Base-by-base conservation (phyloP, 176 grass and related monocot genomes). In the Aechmea fasciata region DNA sequence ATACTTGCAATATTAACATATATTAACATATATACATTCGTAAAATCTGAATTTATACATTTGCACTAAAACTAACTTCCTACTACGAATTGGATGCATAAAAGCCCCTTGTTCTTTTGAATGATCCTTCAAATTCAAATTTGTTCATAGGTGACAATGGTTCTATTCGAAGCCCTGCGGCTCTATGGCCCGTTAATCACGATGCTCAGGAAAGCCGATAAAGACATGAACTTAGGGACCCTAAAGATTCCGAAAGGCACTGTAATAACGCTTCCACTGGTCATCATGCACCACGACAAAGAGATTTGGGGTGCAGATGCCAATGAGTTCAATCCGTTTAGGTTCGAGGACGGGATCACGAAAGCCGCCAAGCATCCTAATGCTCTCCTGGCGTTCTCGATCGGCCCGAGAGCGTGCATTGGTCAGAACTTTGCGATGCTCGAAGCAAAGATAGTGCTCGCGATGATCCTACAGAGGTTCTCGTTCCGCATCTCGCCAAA, bases 391-490 rank as follows among this genome's bases (percentile, higher is more conserved):
- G 55, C 89, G 0, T 92, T 92, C 57, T 84, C 84, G 0, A 47
- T 54, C 0, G 89, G 82, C 0, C 89, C 85, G 0, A 76, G 89
- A 52, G 67, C 65, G 0, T 92, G 89, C 76, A 80, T 91, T 0
- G 73, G 89, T 1, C 88, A 91, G 72, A 91, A 80, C 75, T 87
- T 91, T 5, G 78, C 88, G 0, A 77, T 84, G 81, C 52, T 84
- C 1, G 78, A 91, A 57, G 84, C 78, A 0, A 91, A 91, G 80
- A 50, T 28, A 1, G 65, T 80, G 53, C 47, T 88, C 47, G 82
- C 73, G 1, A 86, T 79, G 80, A 78, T 83, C 20, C 12, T 90
- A 1, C 83, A 86, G 28, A 78, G 50, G 75, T 90, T 90, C 52
- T 50, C 51, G 7, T 85, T 91, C n/a, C 15, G 33, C 57, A 11